These are phyloP conservation scores for Physcia stellaris DNA, from an alignment of 495 filamentous ascomycete genomes.

Conservation along the genomic window DNA sequence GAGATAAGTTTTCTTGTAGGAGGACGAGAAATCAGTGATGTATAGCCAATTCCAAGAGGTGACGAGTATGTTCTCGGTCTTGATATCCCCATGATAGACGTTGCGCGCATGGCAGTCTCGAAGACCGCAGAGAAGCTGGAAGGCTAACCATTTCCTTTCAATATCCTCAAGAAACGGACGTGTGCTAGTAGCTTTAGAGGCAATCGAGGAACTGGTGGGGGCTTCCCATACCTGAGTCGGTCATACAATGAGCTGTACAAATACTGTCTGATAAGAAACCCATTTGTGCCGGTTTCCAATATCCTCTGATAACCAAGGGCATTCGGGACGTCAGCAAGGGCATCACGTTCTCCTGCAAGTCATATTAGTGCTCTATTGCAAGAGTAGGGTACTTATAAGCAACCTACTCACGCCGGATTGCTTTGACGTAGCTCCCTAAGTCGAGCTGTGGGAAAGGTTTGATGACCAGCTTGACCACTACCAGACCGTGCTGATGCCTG, in stretches of 20 bases:
- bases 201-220: background rate
- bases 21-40: slow-evolving; percentile 86
- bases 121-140: slow-evolving; percentile 85
- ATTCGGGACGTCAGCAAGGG: slow-evolving; percentile 75
- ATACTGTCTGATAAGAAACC: slow-evolving; percentile 91
- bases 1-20: slow-evolving; percentile 88
- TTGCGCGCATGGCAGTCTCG: slow-evolving; percentile 86
- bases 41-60: slow-evolving; percentile 99
- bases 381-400: background rate
- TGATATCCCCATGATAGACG: slow-evolving; percentile 95
- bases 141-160: slow-evolving; percentile 98
- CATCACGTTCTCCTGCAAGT: slow-evolving; percentile 57
- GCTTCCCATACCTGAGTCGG: slow-evolving; percentile 53
- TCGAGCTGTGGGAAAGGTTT: slow-evolving; percentile 72
- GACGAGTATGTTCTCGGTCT: slow-evolving; percentile 89
- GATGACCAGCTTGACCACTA: slow-evolving; percentile 85
- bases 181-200: slow-evolving; percentile 34
- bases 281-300: slow-evolving; percentile 77
- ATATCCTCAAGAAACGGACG: slow-evolving; percentile 95
- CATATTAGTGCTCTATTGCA: slow-evolving; percentile 9
- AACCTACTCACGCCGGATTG: slow-evolving; percentile 51
- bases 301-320: slow-evolving; percentile 81
- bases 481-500: slow-evolving; percentile 73
- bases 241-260: slow-evolving; percentile 96
- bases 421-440: slow-evolving; percentile 60